These are phyloP conservation scores for Boletus subparvulus DNA, from an alignment of 768 basidiomycete species.

Conservation along the genomic window DNA sequence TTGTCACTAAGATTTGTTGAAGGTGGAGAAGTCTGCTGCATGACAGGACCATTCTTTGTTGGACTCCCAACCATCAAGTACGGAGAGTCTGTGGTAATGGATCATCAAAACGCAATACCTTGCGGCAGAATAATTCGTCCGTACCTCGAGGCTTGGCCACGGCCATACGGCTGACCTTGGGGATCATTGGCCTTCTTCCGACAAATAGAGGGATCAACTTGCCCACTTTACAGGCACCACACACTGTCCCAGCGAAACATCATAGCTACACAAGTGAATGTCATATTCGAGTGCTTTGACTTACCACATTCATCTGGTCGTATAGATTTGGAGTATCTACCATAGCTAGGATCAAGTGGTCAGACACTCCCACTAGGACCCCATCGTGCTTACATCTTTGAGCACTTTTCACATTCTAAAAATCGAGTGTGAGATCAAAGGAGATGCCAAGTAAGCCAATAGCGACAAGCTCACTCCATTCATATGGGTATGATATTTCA, in stretches of 20 bases:
- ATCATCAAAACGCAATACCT: not conserved
- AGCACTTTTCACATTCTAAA: slow-evolving; percentile 62
- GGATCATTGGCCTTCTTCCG: slow-evolving; percentile 35
- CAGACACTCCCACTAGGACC: not conserved
- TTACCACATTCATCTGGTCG: slow-evolving; percentile 60
- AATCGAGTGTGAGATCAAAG: slow-evolving; percentile 5
- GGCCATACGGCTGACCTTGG: slow-evolving; percentile 45
- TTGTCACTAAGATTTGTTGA: slow-evolving; percentile 1
- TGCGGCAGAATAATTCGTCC: not conserved
- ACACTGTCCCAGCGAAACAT: slow-evolving; percentile 42
- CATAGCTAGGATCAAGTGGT: slow-evolving; percentile 49
- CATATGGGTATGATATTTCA: slow-evolving; percentile 68
- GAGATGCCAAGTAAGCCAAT: not conserved
- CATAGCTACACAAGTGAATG: not conserved
- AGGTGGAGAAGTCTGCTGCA: not conserved
- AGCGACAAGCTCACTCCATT: slow-evolving; percentile 58
- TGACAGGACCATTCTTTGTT: not conserved
- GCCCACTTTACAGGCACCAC: slow-evolving; percentile 64
- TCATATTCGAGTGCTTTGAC: slow-evolving; percentile 22
- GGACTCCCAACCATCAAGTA: not conserved
- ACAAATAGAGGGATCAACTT: slow-evolving; percentile 57
- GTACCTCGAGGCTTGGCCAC: slow-evolving; percentile 47
- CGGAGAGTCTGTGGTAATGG: slow-evolving; percentile 18
- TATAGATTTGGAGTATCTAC: slow-evolving; percentile 73
- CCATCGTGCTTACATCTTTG: slow-evolving; percentile 49